Base-by-base conservation (phyloP, 2,329 filamentous ascomycete species). In the Aureobasidium vineae region DNA sequence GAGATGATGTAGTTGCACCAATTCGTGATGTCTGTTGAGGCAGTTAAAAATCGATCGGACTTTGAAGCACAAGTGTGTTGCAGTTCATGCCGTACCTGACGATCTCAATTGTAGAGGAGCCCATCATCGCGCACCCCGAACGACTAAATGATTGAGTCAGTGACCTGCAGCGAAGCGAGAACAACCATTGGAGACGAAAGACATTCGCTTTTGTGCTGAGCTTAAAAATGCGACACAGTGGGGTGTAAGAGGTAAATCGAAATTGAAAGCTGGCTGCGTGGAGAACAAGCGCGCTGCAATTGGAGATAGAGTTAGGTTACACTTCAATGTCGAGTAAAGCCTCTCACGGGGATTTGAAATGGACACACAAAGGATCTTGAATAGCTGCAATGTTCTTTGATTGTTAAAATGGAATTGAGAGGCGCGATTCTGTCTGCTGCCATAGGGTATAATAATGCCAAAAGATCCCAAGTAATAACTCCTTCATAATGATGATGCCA, bases 371-470 rank as follows among this genome's bases (percentile, higher is more conserved):
- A 13, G 2, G 8, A 13, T 11, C 15, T 36, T 23, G 41, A 47
- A 33, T 5, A 26, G 13, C n/a, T 36, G 19, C 15, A 52, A n/a
- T 49, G 26, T 31, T 52, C 21, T 16, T 63, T 8, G 23, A 63
- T 63, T 50, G 59, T 11, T n/a, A 49, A 15, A 52, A n/a, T 31
- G 21, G 13, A 36, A 41, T 21, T 50, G 23, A 36, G 15, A 52
- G 59, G 59, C 59, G 59, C 59, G 28, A 41, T 49, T 52, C 31
- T 60, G 43, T 61, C 57, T 63, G 59, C 59, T 63, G 59, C 59
- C 59, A 40, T 26, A 15, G 59, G 59, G 59, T 63, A 63, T 63
- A 63, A 16, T 40, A 21, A 52, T 63, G 59, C 59, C 56, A 23
- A n/a, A 43, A 43, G 4, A 45, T 16, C 6, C 36, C 53, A 56